Evolutionary conservation across 2,329 filamentous ascomycete genomes (phyloP).

Genomic region (Alternaria novae-zelandiae): DNA sequence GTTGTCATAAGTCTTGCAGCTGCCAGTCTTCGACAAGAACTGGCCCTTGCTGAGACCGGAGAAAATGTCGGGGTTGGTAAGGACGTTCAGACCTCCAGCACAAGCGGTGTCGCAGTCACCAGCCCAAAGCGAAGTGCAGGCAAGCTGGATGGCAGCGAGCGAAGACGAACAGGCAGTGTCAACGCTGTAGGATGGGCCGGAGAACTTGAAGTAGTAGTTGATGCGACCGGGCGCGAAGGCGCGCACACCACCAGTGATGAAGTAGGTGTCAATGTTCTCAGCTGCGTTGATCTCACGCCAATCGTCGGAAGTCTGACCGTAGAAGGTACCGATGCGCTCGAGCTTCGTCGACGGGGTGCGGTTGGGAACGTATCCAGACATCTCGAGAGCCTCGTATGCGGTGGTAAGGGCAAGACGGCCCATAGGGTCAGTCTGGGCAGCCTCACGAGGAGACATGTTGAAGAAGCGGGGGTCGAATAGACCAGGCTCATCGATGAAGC

Average conservation of each 20-base stretch:
- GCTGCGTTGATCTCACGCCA: constrained; percentile 77
- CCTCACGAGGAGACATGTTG: constrained; percentile 85
- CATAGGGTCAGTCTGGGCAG: constrained; percentile 81
- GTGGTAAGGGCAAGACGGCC: constrained; percentile 77
- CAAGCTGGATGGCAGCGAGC: constrained; percentile 72
- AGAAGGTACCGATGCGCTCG: constrained; percentile 73
- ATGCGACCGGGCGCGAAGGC: constrained; percentile 70
- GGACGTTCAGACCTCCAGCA: constrained; percentile 77
- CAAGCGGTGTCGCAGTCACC: constrained; percentile 83
- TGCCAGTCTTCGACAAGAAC: constrained; percentile 77
- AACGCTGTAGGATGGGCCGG: constrained; percentile 72
- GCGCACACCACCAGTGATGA: constrained; percentile 67
- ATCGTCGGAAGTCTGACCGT: constrained; percentile 77
- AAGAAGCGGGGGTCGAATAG: constrained; percentile 85
- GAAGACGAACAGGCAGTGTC: constrained; percentile 83
- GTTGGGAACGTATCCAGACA: constrained; percentile 78
- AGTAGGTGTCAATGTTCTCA: constrained; percentile 74
- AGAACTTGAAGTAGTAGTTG: constrained; percentile 80
- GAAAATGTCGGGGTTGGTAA: constrained; percentile 84
- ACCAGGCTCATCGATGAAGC: constrained; percentile 77
- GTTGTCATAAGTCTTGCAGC: constrained; percentile 82
- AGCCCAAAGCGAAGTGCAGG: constrained; percentile 75
- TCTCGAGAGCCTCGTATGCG: constrained; percentile 82
- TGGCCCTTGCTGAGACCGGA: constrained; percentile 76
- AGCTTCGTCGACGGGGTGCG: constrained; percentile 71